These are phyloP conservation scores for Aspergillus pseudotamarii DNA, from an alignment of 2,329 filamentous ascomycete species.

Conservation along the genomic window DNA sequence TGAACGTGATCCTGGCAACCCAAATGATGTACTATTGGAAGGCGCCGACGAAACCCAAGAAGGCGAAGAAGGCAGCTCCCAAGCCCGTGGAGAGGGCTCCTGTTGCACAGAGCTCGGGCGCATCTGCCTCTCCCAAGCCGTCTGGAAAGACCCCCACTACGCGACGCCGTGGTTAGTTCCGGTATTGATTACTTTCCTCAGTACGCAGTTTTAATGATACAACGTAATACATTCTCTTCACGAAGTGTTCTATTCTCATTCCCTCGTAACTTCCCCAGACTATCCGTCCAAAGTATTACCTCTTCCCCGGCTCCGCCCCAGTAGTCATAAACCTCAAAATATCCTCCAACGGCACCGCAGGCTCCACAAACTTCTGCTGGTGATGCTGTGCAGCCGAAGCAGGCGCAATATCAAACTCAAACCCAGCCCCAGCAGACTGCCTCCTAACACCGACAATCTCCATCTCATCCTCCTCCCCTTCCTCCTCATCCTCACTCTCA, in stretches of 20 bases:
- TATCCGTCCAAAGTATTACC: constrained; percentile 11
- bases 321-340: constrained; percentile 56
- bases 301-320: constrained; percentile 39
- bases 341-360: constrained; percentile 44
- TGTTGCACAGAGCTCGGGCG: constrained; percentile 43
- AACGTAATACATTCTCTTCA: constrained; percentile 7
- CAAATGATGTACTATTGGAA: constrained; percentile 99
- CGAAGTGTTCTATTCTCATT: not conserved
- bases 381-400: constrained; percentile 9
- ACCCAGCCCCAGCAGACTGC: constrained; percentile 32
- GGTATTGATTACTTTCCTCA: constrained; percentile 6
- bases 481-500: constrained; percentile 56
- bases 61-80: constrained; percentile 29
- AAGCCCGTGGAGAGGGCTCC: constrained; percentile 31
- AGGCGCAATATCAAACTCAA: constrained; percentile 39
- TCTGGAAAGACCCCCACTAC: constrained; percentile 56
- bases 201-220: constrained; percentile 16
- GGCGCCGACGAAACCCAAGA: constrained; percentile 45
- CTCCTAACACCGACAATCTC: constrained; percentile 42
- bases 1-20: constrained; percentile 81
- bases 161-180: constrained; percentile 54
- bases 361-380: constrained; percentile 17
- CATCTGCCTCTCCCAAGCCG: constrained; percentile 45
- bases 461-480: constrained; percentile 44
- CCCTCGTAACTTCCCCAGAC: not conserved